A percentile compares a stretch with the other conserved stretches of the same genome.
These are phyloP conservation scores for Cercis canadensis DNA, from an alignment of 306 rosid genomes.

Conservation along the genomic window DNA sequence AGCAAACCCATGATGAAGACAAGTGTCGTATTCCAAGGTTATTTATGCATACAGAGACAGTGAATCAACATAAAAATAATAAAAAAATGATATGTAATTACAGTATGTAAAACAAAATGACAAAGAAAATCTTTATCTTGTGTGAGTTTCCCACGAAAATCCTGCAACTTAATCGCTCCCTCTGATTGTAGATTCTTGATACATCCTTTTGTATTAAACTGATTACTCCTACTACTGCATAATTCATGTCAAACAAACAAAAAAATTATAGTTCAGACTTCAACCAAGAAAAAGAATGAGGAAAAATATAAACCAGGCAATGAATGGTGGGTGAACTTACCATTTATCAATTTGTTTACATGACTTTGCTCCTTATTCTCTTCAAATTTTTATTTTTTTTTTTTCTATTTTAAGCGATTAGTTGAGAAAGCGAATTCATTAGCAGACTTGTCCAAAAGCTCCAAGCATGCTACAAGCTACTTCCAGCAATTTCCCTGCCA, in stretches of 20 bases:
- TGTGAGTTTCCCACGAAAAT: constrained; percentile 42
- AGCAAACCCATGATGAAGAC: constrained; percentile 31
- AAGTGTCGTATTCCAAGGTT: constrained; percentile 47
- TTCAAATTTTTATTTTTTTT: not conserved
- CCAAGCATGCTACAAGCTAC: constrained; percentile 82
- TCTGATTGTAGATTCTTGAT: constrained; percentile 43
- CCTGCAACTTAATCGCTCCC: constrained; percentile 55
- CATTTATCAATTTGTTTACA: constrained; percentile 65
- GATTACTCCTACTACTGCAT: constrained; percentile 67
- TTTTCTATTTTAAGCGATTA: constrained; percentile 32
- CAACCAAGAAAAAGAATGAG: constrained; percentile 5
- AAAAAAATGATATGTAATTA: constrained; percentile 67
- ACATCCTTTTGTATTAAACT: constrained; percentile 55
- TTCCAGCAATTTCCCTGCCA: constrained; percentile 46
- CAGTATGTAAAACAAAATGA: constrained; percentile 65
- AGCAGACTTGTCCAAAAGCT: constrained; percentile 66
- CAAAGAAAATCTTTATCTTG: constrained; percentile 48
- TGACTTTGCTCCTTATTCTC: constrained; percentile 47
- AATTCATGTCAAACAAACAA: constrained; percentile 29
- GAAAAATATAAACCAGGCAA: constrained; percentile 19
- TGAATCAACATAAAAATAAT: constrained; percentile 51
- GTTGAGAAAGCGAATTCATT: constrained; percentile 62
- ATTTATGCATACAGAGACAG: constrained; percentile 62
- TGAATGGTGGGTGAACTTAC: constrained; percentile 55
- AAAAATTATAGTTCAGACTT: constrained; percentile 4